phyloP scores from a whole-genome alignment of 2,329 filamentous ascomycete species.

The Cladosporium cucumerinum region DNA sequence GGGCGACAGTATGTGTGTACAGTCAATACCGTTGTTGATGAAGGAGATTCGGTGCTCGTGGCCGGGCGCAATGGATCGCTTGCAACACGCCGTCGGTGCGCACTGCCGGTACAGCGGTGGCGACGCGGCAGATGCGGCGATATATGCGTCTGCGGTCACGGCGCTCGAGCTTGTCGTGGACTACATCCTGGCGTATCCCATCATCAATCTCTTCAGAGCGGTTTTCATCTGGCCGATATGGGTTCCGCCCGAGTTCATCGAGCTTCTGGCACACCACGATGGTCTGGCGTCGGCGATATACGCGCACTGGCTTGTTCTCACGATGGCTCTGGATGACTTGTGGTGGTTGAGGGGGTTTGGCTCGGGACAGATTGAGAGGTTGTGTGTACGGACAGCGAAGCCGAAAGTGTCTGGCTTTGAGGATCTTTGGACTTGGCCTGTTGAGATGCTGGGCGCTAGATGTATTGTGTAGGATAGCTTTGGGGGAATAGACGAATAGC shows the following conservation, averaged over 20 bases:
- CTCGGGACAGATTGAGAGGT: neutral
- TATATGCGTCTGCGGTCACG: neutral
- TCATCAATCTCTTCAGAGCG: conserved; percentile 13
- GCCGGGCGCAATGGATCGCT: neutral
- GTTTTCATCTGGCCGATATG: conserved; percentile 13
- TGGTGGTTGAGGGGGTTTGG: conserved; percentile 16
- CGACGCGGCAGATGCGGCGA: neutral
- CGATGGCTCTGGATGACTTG: conserved; percentile 2
- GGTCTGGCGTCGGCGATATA: conserved; percentile 2
- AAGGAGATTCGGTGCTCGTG: neutral
- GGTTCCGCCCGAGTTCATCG: neutral
- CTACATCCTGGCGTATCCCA: neutral
- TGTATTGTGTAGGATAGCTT: too few species aligned
- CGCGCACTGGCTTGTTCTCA: conserved; percentile 15
- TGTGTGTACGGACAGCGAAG: neutral
- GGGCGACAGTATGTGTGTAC: too few species aligned
- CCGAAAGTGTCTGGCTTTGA: neutral
- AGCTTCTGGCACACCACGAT: neutral
- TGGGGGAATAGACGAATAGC: too few species aligned
- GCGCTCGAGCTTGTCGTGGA: neutral
- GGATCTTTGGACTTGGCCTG: neutral
- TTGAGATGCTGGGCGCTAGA: neutral
- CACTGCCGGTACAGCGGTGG: neutral
- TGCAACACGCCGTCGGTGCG: neutral
- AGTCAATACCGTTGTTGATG: neutral